Percentiles rank a stretch among this genome's conserved stretches.
Conservation (phyloP, 192 early-diverging fungal genomes). For the Spinellus fusiger region DNA sequence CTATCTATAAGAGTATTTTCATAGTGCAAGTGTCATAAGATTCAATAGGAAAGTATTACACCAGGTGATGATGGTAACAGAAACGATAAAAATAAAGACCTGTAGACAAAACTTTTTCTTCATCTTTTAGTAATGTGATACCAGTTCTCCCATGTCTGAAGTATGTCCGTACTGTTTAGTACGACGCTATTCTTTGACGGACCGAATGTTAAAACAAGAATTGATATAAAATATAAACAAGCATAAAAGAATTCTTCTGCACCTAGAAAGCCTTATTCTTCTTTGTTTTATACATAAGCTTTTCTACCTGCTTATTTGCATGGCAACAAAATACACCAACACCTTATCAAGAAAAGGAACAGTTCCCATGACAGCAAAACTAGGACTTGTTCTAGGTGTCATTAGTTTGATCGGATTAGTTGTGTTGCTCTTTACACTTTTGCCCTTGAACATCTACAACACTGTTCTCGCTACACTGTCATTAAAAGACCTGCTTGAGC, state of each 20-base stretch:
- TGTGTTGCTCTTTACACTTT: not conserved
- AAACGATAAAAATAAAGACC: no score
- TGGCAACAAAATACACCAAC: no score
- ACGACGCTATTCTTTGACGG: not conserved
- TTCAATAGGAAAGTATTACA: no score
- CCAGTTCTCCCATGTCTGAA: not conserved
- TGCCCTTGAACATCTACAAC: not conserved
- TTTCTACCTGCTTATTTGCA: not conserved
- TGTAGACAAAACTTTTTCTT: no score
- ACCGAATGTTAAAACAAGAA: not conserved
- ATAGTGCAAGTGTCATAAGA: no score
- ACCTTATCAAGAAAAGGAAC: not conserved
- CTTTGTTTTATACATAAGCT: not conserved
- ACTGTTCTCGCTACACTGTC: not conserved
- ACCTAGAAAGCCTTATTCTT: not conserved
- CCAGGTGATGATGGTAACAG: no score
- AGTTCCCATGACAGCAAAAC: not conserved
- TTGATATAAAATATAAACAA: not conserved
- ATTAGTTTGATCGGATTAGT: not conserved
- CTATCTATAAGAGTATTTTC: no score
- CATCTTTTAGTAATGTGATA: no score
- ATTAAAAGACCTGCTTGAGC: not conserved
- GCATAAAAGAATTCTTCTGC: no score
- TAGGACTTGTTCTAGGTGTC: not conserved
- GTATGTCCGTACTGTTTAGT: not conserved